A percentile compares a stretch with the other conserved stretches of the same genome.
Evolutionary conservation across 2,329 filamentous ascomycete species (phyloP).

Genomic region (Cercospora zeina): DNA sequence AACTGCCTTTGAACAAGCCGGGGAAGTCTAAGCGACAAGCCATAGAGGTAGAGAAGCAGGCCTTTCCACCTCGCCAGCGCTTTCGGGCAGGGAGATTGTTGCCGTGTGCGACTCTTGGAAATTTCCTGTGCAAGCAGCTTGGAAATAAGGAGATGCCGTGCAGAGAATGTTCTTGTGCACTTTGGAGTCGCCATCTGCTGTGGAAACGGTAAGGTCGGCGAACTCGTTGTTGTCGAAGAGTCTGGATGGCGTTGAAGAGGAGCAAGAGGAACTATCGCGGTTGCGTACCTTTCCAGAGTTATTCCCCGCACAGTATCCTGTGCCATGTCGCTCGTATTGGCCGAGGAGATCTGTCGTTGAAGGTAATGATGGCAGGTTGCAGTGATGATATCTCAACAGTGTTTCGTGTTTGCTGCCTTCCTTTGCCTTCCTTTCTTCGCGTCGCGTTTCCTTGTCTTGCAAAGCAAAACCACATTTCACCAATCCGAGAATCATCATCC

Average conservation of each 20-base stretch:
- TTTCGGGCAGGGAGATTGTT: neutral
- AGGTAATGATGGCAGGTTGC: neutral
- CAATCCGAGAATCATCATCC: no score
- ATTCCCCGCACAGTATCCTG: neutral
- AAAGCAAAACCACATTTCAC: no score
- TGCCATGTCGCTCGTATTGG: neutral
- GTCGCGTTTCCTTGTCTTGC: no score
- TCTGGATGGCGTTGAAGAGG: neutral
- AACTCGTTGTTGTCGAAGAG: neutral
- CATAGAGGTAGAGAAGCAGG: neutral
- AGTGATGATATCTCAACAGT: neutral
- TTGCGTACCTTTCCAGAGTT: neutral
- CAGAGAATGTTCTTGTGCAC: neutral
- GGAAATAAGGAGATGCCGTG: neutral
- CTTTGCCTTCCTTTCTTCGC: no score
- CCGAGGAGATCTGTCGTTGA: neutral
- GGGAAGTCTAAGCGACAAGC: fast-evolving
- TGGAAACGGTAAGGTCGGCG: neutral
- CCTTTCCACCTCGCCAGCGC: neutral
- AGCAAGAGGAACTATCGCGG: no score
- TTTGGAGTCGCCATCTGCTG: neutral
- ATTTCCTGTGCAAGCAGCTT: neutral
- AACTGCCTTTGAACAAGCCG: neutral
- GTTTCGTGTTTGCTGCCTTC: no score
- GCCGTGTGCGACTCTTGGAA: neutral